phyloP scores from a whole-genome alignment of 805 yeast genomes.

The Naumovozyma dairenensis region DNA sequence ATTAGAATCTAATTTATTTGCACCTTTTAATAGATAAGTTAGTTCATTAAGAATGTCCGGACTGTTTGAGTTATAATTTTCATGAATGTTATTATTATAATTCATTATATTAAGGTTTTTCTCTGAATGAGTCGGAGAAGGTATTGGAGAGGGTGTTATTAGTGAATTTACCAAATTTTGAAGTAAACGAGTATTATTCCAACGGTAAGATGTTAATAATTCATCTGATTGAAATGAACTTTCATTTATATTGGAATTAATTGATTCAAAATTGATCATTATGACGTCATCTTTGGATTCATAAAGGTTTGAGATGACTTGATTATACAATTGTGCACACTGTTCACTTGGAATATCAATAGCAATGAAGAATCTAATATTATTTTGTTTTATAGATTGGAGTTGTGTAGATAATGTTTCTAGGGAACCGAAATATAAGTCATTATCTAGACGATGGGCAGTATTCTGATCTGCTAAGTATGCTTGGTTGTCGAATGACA shows the following conservation, averaged over 20 bases:
- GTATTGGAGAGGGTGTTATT: neutral
- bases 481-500: slow-evolving; percentile 1
- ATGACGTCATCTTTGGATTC: slow-evolving; percentile 24
- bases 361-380: slow-evolving; percentile 33
- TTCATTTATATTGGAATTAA: slow-evolving; percentile 18
- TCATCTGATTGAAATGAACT: slow-evolving; percentile 16
- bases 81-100: slow-evolving; percentile 4
- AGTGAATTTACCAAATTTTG: neutral
- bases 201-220: slow-evolving; percentile 2
- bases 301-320: neutral
- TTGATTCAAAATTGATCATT: slow-evolving; percentile 30
- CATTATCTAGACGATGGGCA: slow-evolving; percentile 35
- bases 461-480: slow-evolving; percentile 6
- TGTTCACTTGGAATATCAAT: slow-evolving; percentile 28
- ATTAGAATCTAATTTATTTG: slow-evolving; percentile 5
- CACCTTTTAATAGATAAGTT: slow-evolving; percentile 1
- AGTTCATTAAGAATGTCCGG: too few relatives aligned
- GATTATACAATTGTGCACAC: slow-evolving; percentile 20
- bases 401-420: slow-evolving; percentile 31
- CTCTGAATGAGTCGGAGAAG: neutral
- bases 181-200: slow-evolving; percentile 7
- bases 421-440: slow-evolving; percentile 40
- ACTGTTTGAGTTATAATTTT: too few relatives aligned
- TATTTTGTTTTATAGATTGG: slow-evolving; percentile 30
- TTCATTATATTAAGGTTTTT: neutral